Evolutionary conservation across 768 basidiomycete species (phyloP), one percentile per base, ranked within the genome.

Genomic region (Dictyophora rubrovolvata): DNA sequence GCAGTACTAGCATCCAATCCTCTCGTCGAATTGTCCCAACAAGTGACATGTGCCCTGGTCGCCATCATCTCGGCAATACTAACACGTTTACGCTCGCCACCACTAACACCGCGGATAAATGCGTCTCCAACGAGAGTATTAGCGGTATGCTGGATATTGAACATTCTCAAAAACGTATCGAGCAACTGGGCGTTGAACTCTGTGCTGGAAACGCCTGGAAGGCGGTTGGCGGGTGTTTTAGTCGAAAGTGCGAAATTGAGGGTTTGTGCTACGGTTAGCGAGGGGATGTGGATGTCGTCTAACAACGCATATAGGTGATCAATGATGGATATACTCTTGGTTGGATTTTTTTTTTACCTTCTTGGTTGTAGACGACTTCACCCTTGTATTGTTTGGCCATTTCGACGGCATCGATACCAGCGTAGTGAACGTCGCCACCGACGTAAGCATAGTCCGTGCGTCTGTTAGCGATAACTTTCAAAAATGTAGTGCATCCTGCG

Each of bases 381-480:
- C 81, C 80, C 9, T 72, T 69, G 68, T 78, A 80, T 48, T 73
- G 69, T 28, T 71, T 71, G 20, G 64, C 56, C 74, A 84, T 79
- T 48, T 75, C 70, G 71, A 74, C 9, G 62, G 57, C 69, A 3
- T 65, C 64, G 60, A 75, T 69, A 47, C 75, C 76, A 37, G 74
- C 88, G 66, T 94, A 96, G 51, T 75, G 72, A 2, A 93, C 80
- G 0, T 85, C 75, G 21, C 92, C 92, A 35, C 81, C 70, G 22
- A 94, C 79, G 2, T 73, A 67, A 57, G 88, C 76, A 65, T 79
- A 94, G 61, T 85, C 86, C 3, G 75, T 73, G 1, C 84, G 80
- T 62, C 84, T 82, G 67, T 93, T 93, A n/a, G 92, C 78, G 53
- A 95, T 78, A 0, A 79, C 78, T 69, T 92, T 92, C 55, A 96